phyloP scores from a whole-genome alignment of 2,329 filamentous ascomycete species.

The Cladosporium phlei region DNA sequence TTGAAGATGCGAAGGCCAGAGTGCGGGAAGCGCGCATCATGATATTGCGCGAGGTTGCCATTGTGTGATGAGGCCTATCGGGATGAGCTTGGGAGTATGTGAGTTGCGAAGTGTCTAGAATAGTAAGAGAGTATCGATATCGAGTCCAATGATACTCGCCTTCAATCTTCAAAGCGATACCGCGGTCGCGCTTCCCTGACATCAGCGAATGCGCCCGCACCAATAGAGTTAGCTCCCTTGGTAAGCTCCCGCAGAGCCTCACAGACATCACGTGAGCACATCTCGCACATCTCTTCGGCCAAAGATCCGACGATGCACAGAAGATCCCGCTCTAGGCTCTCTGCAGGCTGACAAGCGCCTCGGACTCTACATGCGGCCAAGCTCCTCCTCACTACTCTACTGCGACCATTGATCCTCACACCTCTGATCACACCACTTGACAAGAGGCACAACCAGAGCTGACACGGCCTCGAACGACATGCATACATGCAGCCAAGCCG shows the following conservation, averaged over 20 bases:
- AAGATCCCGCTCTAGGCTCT: background rate
- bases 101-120: background rate
- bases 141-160: background rate
- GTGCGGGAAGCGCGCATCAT: constrained; percentile 6
- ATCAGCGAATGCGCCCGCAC: constrained; percentile 1
- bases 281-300: background rate
- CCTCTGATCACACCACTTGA: too few species aligned
- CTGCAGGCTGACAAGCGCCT: constrained; percentile 6
- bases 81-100: too few species aligned
- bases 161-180: background rate
- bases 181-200: constrained; percentile 6
- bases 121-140: background rate
- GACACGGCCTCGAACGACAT: background rate
- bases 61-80: too few species aligned
- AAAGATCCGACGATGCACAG: background rate
- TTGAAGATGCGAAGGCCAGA: background rate
- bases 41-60: constrained; percentile 5
- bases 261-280: background rate
- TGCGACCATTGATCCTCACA: too few species aligned
- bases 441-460: too few species aligned
- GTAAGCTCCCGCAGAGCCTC: constrained; percentile 13
- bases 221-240: constrained; percentile 13
- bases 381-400: too few species aligned
- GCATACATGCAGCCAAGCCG: constrained; percentile 5
- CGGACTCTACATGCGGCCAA: background rate